These are phyloP conservation scores for Coemansia nantahalensis DNA, from an alignment of 192 early-diverging fungal genomes.

Conservation along the genomic window DNA sequence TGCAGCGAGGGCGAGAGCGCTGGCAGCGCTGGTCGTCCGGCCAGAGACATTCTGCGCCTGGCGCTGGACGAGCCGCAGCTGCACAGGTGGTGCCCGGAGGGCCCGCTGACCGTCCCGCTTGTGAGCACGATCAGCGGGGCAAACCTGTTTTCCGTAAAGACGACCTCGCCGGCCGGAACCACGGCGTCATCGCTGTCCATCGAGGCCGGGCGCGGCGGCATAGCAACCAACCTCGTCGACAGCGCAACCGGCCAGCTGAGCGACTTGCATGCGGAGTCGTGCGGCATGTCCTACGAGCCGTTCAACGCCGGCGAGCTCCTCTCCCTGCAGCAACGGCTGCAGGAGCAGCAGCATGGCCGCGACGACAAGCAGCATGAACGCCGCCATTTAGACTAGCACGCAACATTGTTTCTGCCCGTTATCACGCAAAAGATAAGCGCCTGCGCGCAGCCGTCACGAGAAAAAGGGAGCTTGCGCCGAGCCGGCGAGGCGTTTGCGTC, in stretches of 20 bases:
- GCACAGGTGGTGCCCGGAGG: constrained; percentile 30
- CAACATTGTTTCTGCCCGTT: no score
- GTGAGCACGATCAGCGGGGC: constrained; percentile 7
- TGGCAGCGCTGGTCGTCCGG: background rate
- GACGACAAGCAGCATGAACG: no score
- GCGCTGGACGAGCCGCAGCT: constrained; percentile 19
- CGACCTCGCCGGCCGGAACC: constrained; percentile 7
- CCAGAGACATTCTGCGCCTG: constrained; percentile 13
- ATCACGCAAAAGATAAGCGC: no score
- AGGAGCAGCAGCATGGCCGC: constrained; percentile 5
- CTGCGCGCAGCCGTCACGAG: no score
- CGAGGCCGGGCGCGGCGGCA: background rate
- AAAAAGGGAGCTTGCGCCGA: no score
- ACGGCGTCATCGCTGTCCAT: constrained; percentile 20
- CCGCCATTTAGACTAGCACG: no score
- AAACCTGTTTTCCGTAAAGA: background rate
- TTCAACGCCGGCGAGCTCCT: constrained; percentile 5
- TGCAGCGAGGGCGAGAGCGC: background rate
- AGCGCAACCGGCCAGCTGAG: constrained; percentile 3
- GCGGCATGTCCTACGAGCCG: constrained; percentile 11
- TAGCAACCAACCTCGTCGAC: constrained; percentile 4
- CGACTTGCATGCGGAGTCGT: constrained; percentile 6
- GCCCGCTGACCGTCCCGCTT: constrained; percentile 36
- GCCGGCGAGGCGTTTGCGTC: no score
- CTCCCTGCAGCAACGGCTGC: constrained; percentile 5